Conservation (phyloP, 2,329 filamentous ascomycete species). For the Penicillium sp. region DNA sequence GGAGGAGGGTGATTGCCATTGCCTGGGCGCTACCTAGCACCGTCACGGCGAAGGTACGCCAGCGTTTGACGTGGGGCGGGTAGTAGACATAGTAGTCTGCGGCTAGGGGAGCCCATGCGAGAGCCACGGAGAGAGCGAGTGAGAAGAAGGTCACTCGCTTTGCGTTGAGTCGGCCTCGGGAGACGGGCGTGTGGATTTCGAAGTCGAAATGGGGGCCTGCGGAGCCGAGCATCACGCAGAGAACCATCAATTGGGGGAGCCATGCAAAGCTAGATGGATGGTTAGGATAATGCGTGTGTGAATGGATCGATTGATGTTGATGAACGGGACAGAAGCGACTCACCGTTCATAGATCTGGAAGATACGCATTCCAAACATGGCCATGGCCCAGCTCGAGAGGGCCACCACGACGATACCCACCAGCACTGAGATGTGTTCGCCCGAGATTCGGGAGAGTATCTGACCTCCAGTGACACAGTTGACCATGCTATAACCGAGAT, state of each 20-base stretch:
- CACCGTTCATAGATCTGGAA: constrained; percentile 50
- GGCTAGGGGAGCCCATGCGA: constrained; percentile 39
- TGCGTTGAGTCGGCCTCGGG: constrained; percentile 33
- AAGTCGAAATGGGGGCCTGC: constrained; percentile 44
- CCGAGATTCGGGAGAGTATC: constrained; percentile 46
- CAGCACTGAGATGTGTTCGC: constrained; percentile 40
- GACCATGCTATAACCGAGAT: constrained; percentile 48
- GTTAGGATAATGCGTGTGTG: neutral
- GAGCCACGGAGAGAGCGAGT: constrained; percentile 37
- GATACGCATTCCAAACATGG: constrained; percentile 44
- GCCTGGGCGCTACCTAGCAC: constrained; percentile 38
- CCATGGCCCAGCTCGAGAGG: constrained; percentile 37
- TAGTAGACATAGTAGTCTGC: constrained; percentile 52
- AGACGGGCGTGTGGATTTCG: constrained; percentile 30
- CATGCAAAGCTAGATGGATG: constrained; percentile 36
- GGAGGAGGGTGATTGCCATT: constrained; percentile 39
- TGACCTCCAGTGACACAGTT: constrained; percentile 48
- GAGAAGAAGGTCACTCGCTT: constrained; percentile 43
- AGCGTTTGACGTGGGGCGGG: constrained; percentile 38
- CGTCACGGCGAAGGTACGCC: constrained; percentile 43
- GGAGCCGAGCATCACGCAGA: constrained; percentile 45
- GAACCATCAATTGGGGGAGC: constrained; percentile 45
- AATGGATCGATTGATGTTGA: neutral
- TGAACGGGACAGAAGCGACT: constrained; percentile 3
- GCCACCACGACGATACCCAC: constrained; percentile 44